Evolutionary conservation across 2,329 filamentous ascomycete genomes (phyloP), one percentile per base, ranked within the genome.

Genomic region (Talaromyces pinophilus): DNA sequence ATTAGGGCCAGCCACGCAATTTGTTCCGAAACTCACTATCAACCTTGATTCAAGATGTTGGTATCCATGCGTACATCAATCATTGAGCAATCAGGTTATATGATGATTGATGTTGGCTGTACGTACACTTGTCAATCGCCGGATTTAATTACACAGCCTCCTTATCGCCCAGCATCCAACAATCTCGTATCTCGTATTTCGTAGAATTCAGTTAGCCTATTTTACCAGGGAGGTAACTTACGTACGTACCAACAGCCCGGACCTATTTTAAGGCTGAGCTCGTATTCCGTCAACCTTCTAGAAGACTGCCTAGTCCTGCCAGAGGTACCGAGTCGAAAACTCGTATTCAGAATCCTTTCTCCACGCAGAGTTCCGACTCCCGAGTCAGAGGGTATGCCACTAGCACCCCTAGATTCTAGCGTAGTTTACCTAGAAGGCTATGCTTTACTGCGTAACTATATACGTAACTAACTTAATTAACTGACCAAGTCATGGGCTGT

Each of bases 221-320:
- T 30, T 3, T 25, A 25, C 25, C 3, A 25, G 25, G 25, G 2
- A 25, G 25, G 25, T 25, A 25, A 25, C 25, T 2, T 25, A 25
- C 25, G 25, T 25, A 25, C 25, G 25, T 33, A 48, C 44, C 22
- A 46, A n/a, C 25, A 60, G 11, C 46, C 22, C 25, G 44, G 55
- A 15, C 63, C 59, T 50, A 57, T 57, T 57, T 35, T 54, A 54
- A 33, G 50, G 50, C 50, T 54, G n/a, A 54, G 50, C 50, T 54
- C 50, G 50, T 54, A 54, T 54, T 54, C 50, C 50, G 5, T 10
- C 7, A 33, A 11, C 50, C 50, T 54, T 54, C 50, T 33, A 54
- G 50, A 54, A 54, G 17, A 8, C 40, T 44, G n/a, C 17, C 17
- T 17, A 42, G 25, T 25, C 25, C 25, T 25, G 25, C 25, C 25